Conservation (phyloP, 108 stramenopile species). For the Thalassiosira profunda region DNA sequence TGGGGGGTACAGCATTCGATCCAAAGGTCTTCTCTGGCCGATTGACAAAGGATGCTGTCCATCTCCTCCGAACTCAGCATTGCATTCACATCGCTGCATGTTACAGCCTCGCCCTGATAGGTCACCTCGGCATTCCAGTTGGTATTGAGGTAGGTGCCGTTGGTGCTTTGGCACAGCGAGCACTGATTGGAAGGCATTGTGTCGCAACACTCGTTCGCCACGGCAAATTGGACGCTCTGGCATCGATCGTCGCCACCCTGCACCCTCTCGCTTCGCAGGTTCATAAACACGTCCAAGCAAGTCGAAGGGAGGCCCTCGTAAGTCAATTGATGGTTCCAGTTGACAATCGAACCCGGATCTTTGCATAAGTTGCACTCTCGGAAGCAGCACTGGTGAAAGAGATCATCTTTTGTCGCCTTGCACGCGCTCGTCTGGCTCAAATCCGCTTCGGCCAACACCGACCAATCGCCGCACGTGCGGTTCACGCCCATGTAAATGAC, state of each 20-base stretch:
- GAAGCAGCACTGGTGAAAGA: slow-evolving; percentile 41
- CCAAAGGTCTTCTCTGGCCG: slow-evolving; percentile 39
- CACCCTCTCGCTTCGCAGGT: slow-evolving; percentile 37
- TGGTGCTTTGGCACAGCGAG: slow-evolving; percentile 32
- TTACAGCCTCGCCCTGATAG: slow-evolving; percentile 27
- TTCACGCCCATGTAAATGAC: slow-evolving; percentile 23
- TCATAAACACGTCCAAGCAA: slow-evolving; percentile 46
- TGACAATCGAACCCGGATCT: slow-evolving; percentile 26
- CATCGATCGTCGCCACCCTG: slow-evolving; percentile 41
- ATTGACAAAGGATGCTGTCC: slow-evolving; percentile 32
- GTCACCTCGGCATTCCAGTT: slow-evolving; percentile 48
- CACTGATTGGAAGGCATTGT: slow-evolving; percentile 42
- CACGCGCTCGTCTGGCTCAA: slow-evolving; percentile 41
- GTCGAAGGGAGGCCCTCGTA: slow-evolving; percentile 44
- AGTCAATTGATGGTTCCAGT: slow-evolving; percentile 40
- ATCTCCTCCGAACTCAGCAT: slow-evolving; percentile 42
- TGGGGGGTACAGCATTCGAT: slow-evolving; percentile 44
- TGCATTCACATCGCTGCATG: slow-evolving; percentile 51
- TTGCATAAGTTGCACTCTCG: slow-evolving; percentile 41
- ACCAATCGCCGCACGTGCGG: slow-evolving; percentile 43
- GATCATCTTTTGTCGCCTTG: slow-evolving; percentile 22
- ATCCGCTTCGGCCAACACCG: slow-evolving; percentile 28
- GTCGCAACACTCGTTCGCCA: slow-evolving; percentile 39
- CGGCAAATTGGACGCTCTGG: slow-evolving; percentile 31
- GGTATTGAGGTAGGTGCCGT: slow-evolving; percentile 51